Percentiles rank a stretch among this genome's conserved stretches.
These are phyloP conservation scores for Neopestalotiopsis clavispora DNA, from an alignment of 2,329 filamentous ascomycete species.

Conservation along the genomic window DNA sequence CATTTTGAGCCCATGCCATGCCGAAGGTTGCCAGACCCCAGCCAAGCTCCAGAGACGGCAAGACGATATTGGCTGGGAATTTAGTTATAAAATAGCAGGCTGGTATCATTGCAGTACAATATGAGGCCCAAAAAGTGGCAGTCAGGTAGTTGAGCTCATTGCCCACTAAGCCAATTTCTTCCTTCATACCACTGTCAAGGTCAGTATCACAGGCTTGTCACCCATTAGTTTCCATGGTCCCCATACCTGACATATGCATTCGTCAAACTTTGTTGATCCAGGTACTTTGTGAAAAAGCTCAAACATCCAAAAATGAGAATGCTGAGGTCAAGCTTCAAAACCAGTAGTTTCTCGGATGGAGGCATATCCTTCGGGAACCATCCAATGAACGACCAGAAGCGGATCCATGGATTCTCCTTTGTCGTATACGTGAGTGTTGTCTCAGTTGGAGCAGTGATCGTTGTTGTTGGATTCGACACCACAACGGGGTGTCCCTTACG, in stretches of 20 bases:
- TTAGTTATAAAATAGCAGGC: conserved; percentile 43
- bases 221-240: neutral
- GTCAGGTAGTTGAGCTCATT: conserved; percentile 40
- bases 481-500: neutral
- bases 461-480: neutral
- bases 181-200: conserved; percentile 40
- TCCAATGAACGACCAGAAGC: conserved; percentile 20
- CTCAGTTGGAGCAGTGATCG: neutral
- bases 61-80: conserved; percentile 40
- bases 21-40: conserved; percentile 37
- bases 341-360: conserved; percentile 37
- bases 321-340: conserved; percentile 42
- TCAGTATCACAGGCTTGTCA: neutral
- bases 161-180: conserved; percentile 37
- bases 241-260: conserved; percentile 42
- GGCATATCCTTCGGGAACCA: conserved; percentile 41
- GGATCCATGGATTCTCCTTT: conserved; percentile 8
- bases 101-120: conserved; percentile 46
- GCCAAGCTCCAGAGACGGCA: conserved; percentile 35
- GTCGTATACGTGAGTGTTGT: neutral
- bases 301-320: conserved; percentile 44
- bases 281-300: conserved; percentile 45
- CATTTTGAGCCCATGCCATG: conserved; percentile 35
- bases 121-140: conserved; percentile 40
- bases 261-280: conserved; percentile 42